Evolutionary conservation across 176 grass and related monocot species (phyloP), one percentile per base, ranked within the genome.

Genomic region (Oryza glumipatula): DNA sequence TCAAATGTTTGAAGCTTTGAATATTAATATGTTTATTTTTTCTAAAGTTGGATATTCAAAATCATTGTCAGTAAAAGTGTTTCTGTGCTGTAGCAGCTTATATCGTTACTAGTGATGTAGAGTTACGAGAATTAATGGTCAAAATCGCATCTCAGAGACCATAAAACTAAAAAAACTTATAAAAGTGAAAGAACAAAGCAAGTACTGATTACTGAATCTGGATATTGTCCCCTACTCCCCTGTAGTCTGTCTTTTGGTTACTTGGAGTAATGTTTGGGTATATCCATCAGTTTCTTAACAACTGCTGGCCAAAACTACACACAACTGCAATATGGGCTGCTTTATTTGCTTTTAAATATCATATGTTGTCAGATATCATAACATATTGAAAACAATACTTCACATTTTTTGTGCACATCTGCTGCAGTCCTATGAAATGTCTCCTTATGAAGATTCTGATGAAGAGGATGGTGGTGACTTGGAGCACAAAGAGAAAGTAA

Each of bases 391-490:
- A 74, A 36, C 46, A 54, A 15, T 81, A 46, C 1, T 65, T 92
- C 74, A 10, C 24, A 21, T 80, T 83, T 7, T 4, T 21, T 71
- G 28, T 39, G 44, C 60, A 74, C 73, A 85, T 80, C 21, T 73
- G 44, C 61, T 67, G 41, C 84, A 93, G 90, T 78, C 81, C 6
- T 94, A 98, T 88, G 87, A 86, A 69, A 93, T 98, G 87, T 86
- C 90, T 58, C 90, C 95, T 22, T 97, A 84, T 65, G 74, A 83
- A 80, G 86, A 93, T 67, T 93, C 95, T 86, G 91, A 89, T 83
- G 88, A 86, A 66, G 90, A 94, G 45, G 87, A 79, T 47, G 81
- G 73, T 49, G 80, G 67, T 17, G 39, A 71, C 22, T 45, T 86
- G 60, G 86, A 89, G 48, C 77, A 79, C 17, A 38, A 86, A 77